Percentiles rank a stretch among this genome's conserved stretches.
These are phyloP conservation scores for Spinellus fusiger DNA, from an alignment of 192 early-diverging fungal species.

Conservation along the genomic window DNA sequence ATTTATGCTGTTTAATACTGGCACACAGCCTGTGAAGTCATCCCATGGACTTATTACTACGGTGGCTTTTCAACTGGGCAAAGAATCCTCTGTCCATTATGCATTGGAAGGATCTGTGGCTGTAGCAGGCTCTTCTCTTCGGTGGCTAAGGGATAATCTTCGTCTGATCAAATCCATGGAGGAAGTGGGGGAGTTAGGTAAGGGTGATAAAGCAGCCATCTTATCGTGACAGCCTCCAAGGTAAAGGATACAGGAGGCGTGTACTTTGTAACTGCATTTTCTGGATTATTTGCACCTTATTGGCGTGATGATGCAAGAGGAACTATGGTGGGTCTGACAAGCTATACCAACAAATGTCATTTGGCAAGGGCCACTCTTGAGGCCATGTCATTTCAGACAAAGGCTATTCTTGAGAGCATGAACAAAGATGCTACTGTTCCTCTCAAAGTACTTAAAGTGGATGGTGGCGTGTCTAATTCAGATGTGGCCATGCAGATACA, in stretches of 20 bases:
- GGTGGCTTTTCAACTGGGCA: constrained; percentile 86
- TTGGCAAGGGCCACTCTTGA: constrained; percentile 83
- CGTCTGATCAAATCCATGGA: constrained; percentile 63
- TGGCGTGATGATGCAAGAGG: constrained; percentile 92
- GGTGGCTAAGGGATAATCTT: constrained; percentile 87
- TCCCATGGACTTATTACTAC: constrained; percentile 85
- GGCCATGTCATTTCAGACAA: constrained; percentile 84
- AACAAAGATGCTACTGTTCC: constrained; percentile 63
- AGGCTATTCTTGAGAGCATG: constrained; percentile 84
- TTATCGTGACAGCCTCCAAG: constrained; percentile 30
- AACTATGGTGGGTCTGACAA: constrained; percentile 72
- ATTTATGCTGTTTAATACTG: constrained; percentile 97
- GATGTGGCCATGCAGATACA: constrained; percentile 87
- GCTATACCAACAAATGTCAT: constrained; percentile 85
- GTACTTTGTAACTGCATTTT: constrained; percentile 94
- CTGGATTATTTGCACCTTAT: constrained; percentile 90
- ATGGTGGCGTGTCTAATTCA: constrained; percentile 88
- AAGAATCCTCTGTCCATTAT: constrained; percentile 55
- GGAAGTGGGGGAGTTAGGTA: constrained; percentile 66
- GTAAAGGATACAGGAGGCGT: constrained; percentile 79
- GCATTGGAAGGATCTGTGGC: constrained; percentile 91
- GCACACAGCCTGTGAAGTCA: constrained; percentile 63
- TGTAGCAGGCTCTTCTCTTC: constrained; percentile 84
- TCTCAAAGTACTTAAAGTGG: constrained; percentile 73
- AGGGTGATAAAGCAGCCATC: background rate